Base-by-base conservation (phyloP, 441 rosid genomes). In the Cnidoscolus chayamansa region DNA sequence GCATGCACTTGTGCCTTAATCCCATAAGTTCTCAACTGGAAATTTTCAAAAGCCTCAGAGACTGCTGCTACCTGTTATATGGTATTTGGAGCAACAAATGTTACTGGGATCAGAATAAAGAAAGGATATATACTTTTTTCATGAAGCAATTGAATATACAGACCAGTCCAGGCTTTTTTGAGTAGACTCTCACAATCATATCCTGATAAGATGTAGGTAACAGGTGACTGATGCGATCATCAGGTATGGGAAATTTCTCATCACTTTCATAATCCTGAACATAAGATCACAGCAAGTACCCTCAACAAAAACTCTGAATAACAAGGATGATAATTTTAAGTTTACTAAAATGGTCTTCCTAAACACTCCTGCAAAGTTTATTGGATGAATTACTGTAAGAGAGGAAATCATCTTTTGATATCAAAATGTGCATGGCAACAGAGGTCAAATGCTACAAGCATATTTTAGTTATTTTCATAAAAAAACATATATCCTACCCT, bases 21-120 rank as follows among this genome's bases (percentile, higher is more conserved):
- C 76, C 98, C 98, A 63, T 94, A 89, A 0, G 88, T 87, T 72
- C 70, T 94, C 77, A 94, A 67, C 74, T 94, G 98, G 75, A 94
- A 94, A 70, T 90, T 94, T 63, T 94, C 98, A 72, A 94, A 94
- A 70, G 98, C 98, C 54, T 90, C 94, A 0, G 93, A 85, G 43
- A 92, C 85, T 43, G 85, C 90, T 78, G 78, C 94, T 10, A 89
- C 97, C 97, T 94, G 89, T 68, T 54, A 58, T 71, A 72, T 72
- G 15, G 32, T 54, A 25, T 67, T 61, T 6, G 54, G 69, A 58
- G 53, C 25, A 5, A 10, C 51, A 56, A 12, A 73, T 6, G 60
- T 69, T 15, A 67, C 13, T 1, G 48, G 35, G 20, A 67, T 51
- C 32, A 47, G 19, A 17, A 32, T 8, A 63, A 25, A 67, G 15